A percentile compares a stretch with the other conserved stretches of the same genome.
Evolutionary conservation across 805 yeast genomes (phyloP).

Genomic region (Yamadazyma sp.): DNA sequence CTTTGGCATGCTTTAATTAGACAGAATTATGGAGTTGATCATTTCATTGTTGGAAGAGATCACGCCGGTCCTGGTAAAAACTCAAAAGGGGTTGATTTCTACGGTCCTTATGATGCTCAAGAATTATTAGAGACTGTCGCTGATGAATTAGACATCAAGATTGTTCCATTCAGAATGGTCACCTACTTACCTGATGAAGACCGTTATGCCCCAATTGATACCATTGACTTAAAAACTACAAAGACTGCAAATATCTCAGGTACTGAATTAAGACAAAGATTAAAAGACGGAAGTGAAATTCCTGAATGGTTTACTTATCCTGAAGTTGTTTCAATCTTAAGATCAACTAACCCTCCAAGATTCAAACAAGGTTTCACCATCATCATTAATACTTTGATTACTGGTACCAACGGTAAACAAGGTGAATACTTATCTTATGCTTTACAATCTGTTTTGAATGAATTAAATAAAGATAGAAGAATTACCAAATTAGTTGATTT

Average conservation of each 20-base stretch:
- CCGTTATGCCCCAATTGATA: constrained; percentile 92
- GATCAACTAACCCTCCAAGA: constrained; percentile 93
- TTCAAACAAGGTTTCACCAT: constrained; percentile 83
- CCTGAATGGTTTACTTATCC: constrained; percentile 98
- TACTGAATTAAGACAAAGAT: constrained; percentile 85
- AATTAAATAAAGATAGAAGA: constrained; percentile 81
- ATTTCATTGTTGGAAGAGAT: constrained; percentile 96
- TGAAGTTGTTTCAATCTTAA: constrained; percentile 86
- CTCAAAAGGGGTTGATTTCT: constrained; percentile 89
- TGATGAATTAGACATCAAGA: constrained; percentile 73
- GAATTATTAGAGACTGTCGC: constrained; percentile 73
- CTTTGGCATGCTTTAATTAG: constrained; percentile 98
- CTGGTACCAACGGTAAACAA: constrained; percentile 48
- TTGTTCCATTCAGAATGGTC: constrained; percentile 96
- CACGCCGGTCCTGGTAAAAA: constrained; percentile 94
- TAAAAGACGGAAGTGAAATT: constrained; percentile 81
- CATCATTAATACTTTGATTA: constrained; percentile 46
- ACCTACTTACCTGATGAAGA: constrained; percentile 94
- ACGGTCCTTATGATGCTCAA: constrained; percentile 97
- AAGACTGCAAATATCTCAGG: constrained; percentile 91
- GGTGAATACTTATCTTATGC: constrained; percentile 66
- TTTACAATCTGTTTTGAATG: constrained; percentile 84
- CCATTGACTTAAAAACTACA: constrained; percentile 68
- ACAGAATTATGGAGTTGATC: constrained; percentile 94
- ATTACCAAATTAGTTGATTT: constrained; percentile 52